Evolutionary conservation across 1,284 basidiomycete species (phyloP), one percentile per base, ranked within the genome.

Genomic region (Trametes versicolor): DNA sequence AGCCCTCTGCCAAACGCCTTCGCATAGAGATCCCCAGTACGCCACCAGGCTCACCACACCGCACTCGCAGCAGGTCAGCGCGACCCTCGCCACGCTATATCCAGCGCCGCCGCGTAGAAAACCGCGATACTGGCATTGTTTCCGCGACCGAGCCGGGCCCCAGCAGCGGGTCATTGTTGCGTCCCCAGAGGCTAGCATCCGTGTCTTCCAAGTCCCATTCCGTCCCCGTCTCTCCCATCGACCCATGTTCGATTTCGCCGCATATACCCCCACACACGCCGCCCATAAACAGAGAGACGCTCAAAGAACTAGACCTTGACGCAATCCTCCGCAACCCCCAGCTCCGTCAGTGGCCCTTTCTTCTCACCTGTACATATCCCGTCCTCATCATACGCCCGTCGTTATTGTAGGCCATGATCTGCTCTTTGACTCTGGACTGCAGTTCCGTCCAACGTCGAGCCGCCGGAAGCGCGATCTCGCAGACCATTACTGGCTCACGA

Each of bases 271-370:
- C 90, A 29, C 79, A 87, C 49, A 82, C 85, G 52, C 95, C 96
- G 0, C 87, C 93, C 58, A 93, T 97, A 76, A 96, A 95, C 73
- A 85, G 91, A 52, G 86, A 90, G 59, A 94, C 94, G 0, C 82
- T 98, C 71, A 90, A 89, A 73, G 93, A 96, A 75, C 83, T 98
- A 51, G 95, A 98, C 76, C 82, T 97, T 29, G 87, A 91, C 67
- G 88, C 92, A 66, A 96, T 97, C 70, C 84, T 97, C 65, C 88
- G 92, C 63, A 96, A 96, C 75, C 93, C 94, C 27, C 95, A 96
- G 77, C 89, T 98, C 66, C 91, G 92, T 93, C 77, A 80, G 91
- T 89, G 58, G 27, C 56, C 62, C 51, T 56, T 59, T 70, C 54
- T 29, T 65, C 66, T 57, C 62, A 50, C 54, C 43, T 59, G n/a